Conservation (phyloP, 306 rosid genomes). For the Glycine tomentella region DNA sequence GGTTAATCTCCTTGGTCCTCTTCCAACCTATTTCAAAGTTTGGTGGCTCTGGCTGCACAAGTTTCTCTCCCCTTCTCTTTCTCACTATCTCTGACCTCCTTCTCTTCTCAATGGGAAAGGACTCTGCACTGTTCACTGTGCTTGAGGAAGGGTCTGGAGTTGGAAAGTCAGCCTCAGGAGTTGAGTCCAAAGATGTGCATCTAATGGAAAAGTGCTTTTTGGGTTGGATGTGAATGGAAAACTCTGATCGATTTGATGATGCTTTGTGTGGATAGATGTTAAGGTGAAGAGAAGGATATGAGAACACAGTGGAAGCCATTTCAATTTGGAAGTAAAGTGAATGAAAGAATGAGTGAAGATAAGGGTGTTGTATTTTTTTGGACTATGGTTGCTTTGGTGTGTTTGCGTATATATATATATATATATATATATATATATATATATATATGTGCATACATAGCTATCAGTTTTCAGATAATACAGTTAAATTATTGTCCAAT, state of each 20-base stretch:
- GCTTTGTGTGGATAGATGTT: conserved; percentile 40
- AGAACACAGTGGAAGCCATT: conserved; percentile 76
- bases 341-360: conserved; percentile 51
- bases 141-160: conserved; percentile 57
- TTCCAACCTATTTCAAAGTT: conserved; percentile 94
- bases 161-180: conserved; percentile 52
- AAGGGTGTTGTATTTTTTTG: conserved; percentile 44
- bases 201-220: conserved; percentile 53
- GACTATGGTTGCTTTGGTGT: conserved; percentile 7
- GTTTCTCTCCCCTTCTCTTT: conserved; percentile 48
- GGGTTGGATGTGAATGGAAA: conserved; percentile 38
- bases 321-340: conserved; percentile 25
- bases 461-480: conserved; percentile 18
- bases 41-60: conserved; percentile 69
- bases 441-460: too few relatives aligned
- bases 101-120: conserved; percentile 80
- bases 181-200: conserved; percentile 50
- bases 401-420: too few relatives aligned
- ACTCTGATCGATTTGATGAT: conserved; percentile 38
- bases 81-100: conserved; percentile 77
- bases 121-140: conserved; percentile 69
- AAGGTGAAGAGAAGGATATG: conserved; percentile 46
- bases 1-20: conserved; percentile 77
- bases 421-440: too few relatives aligned
- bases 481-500: too few relatives aligned